Evolutionary conservation across 2,329 filamentous ascomycete species (phyloP).

Genomic region (Xylaria multiplex): DNA sequence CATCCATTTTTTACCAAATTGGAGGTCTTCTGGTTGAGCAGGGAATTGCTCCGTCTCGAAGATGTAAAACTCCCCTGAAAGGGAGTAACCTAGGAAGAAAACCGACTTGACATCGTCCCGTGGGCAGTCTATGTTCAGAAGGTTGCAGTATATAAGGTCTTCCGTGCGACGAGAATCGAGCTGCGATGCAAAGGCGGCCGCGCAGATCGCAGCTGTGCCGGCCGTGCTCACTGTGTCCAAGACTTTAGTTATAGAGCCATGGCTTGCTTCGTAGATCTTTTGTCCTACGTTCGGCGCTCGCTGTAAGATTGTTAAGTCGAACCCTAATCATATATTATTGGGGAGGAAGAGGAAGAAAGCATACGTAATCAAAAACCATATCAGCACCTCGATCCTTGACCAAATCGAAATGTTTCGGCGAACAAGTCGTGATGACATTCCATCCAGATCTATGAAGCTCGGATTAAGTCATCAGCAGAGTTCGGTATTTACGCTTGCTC

Average conservation of each 20-base stretch:
- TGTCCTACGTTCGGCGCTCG: constrained; percentile 14
- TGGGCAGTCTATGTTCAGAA: constrained; percentile 7
- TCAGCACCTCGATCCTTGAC: constrained; percentile 20
- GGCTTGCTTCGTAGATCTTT: constrained; percentile 16
- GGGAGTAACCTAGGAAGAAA: constrained; percentile 17
- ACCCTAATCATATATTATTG: neutral
- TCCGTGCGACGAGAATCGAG: neutral
- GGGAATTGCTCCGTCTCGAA: constrained; percentile 8
- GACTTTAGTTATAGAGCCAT: constrained; percentile 19
- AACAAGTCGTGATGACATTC: constrained; percentile 25
- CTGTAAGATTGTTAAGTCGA: neutral
- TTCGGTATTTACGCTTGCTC: neutral
- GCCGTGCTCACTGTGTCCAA: constrained; percentile 17
- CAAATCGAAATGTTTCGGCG: constrained; percentile 19
- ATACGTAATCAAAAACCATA: constrained; percentile 24
- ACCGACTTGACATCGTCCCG: constrained; percentile 17
- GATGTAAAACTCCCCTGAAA: constrained; percentile 17
- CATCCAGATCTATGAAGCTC: constrained; percentile 15
- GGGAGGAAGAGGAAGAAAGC: neutral
- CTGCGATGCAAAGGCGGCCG: constrained; percentile 10
- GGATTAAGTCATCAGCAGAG: neutral
- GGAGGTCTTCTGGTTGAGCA: constrained; percentile 7
- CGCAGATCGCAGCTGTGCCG: constrained; percentile 23
- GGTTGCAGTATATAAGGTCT: constrained; percentile 19
- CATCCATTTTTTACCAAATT: constrained; percentile 17